Conservation (phyloP, 108 stramenopile species). For the Epithemia pelagica region DNA sequence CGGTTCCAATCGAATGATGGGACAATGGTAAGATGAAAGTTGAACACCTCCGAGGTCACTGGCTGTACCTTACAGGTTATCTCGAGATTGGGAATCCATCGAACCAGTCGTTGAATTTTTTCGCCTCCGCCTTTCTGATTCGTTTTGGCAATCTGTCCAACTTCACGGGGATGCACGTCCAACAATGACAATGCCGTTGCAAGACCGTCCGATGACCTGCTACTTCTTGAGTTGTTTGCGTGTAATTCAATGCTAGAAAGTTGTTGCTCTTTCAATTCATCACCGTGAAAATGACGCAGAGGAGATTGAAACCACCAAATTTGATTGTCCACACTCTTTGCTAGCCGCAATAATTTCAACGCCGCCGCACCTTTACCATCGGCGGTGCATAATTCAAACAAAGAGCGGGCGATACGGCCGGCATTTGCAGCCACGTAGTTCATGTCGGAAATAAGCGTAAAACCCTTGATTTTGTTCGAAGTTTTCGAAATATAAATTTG, state of each 20-base stretch:
- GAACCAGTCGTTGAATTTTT: conserved; percentile 61
- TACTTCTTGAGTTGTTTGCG: conserved; percentile 11
- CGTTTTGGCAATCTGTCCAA: conserved; percentile 52
- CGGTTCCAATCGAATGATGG: conserved; percentile 86
- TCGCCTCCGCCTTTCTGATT: conserved; percentile 43
- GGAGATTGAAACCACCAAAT: conserved; percentile 97
- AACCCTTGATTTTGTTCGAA: conserved; percentile 52
- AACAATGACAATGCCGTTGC: conserved; percentile 60
- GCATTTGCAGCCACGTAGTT: conserved; percentile 97
- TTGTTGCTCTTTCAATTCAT: conserved; percentile 56
- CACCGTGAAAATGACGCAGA: conserved; percentile 78
- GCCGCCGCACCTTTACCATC: conserved; percentile 58
- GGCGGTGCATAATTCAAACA: conserved; percentile 95
- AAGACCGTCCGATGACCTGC: conserved; percentile 43
- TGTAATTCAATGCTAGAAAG: conserved; percentile 73
- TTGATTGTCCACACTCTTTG: conserved; percentile 90
- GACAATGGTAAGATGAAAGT: conserved; percentile 58
- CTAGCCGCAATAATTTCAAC: conserved; percentile 77
- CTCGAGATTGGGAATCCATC: conserved; percentile 73
- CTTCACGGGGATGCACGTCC: conserved; percentile 91
- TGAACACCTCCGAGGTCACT: conserved; percentile 81
- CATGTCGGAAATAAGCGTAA: conserved; percentile 94
- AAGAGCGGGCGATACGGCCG: conserved; percentile 89
- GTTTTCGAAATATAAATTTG: conserved; percentile 84
- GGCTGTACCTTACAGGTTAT: conserved; percentile 84